phyloP scores from a whole-genome alignment of 352 stramenopile species.

The Pythium folliculosum region DNA sequence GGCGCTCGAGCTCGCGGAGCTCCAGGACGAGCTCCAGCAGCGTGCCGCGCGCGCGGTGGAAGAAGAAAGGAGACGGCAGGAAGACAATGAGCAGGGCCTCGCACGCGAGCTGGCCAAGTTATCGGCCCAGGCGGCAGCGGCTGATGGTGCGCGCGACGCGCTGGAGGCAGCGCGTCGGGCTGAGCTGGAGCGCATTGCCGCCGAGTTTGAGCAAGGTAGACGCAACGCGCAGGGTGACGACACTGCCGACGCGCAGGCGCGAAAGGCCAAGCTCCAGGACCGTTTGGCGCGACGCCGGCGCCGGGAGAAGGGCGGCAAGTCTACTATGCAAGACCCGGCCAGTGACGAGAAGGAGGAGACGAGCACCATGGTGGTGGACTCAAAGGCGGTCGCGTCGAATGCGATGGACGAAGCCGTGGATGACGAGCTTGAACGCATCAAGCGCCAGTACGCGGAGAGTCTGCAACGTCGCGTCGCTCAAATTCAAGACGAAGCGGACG shows the following conservation, averaged over 20 bases:
- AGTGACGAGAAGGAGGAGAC: background rate
- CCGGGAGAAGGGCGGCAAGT: constrained; percentile 3
- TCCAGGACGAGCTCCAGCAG: constrained; percentile 28
- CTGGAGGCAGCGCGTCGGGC: constrained; percentile 27
- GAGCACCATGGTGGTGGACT: background rate
- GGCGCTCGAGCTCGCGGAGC: background rate
- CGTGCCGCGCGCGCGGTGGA: constrained; percentile 20
- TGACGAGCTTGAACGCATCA: constrained; percentile 15
- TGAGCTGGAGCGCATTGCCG: constrained; percentile 31
- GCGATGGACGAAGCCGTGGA: constrained; percentile 15
- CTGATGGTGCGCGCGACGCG: constrained; percentile 13
- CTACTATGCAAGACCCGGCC: too few relatives aligned
- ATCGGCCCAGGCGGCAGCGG: constrained; percentile 11
- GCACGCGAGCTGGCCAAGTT: constrained; percentile 17
- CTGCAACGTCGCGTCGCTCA: constrained; percentile 4
- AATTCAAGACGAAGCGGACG: constrained; percentile 7
- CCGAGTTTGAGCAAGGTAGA: constrained; percentile 21
- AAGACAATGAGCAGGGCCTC: constrained; percentile 15
- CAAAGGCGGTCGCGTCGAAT: background rate
- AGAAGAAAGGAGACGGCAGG: constrained; percentile 24
- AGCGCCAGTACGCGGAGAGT: constrained; percentile 19
- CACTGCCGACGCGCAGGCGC: constrained; percentile 1
- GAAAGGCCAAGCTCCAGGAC: constrained; percentile 12
- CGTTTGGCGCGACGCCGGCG: constrained; percentile 12
- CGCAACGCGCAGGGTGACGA: constrained; percentile 1